Evolutionary conservation across 441 rosid genomes (phyloP).

Genomic region (Pelargonium australe): DNA sequence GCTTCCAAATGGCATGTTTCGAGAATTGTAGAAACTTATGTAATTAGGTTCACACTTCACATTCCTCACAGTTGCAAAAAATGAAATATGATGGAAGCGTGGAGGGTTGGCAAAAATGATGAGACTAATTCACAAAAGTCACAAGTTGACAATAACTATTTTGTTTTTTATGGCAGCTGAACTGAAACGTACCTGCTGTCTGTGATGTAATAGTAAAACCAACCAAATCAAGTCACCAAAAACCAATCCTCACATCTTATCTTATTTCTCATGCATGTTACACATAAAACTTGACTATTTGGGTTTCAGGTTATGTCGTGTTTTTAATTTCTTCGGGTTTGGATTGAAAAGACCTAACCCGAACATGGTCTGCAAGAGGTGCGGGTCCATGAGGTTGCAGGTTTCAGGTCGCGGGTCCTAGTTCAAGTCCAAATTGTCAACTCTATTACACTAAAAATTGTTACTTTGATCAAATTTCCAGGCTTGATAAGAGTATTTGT

Average conservation of each 20-base stretch:
- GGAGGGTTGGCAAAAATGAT: not conserved
- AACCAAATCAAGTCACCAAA: not conserved
- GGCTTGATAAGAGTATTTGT: not conserved
- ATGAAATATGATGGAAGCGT: not conserved
- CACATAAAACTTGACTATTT: too few species aligned
- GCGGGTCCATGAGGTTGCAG: too few species aligned
- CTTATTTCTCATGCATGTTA: too few species aligned
- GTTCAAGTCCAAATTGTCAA: too few species aligned
- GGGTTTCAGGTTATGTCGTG: too few species aligned
- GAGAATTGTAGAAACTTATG: not conserved
- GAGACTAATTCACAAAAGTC: constrained; percentile 1
- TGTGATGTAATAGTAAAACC: constrained; percentile 1
- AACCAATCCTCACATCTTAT: not conserved
- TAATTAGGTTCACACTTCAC: not conserved
- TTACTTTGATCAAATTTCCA: too few species aligned
- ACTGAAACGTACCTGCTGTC: not conserved
- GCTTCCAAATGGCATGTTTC: not conserved
- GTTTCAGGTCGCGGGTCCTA: too few species aligned
- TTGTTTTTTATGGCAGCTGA: constrained; percentile 2
- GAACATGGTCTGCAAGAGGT: too few species aligned
- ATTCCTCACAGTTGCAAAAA: constrained; percentile 1
- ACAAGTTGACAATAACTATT: not conserved
- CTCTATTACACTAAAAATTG: too few species aligned
- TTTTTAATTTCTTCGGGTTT: too few species aligned
- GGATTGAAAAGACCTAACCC: too few species aligned